Base-by-base conservation (phyloP, 148 eudicot species). In the Nepenthes mirabilis region DNA sequence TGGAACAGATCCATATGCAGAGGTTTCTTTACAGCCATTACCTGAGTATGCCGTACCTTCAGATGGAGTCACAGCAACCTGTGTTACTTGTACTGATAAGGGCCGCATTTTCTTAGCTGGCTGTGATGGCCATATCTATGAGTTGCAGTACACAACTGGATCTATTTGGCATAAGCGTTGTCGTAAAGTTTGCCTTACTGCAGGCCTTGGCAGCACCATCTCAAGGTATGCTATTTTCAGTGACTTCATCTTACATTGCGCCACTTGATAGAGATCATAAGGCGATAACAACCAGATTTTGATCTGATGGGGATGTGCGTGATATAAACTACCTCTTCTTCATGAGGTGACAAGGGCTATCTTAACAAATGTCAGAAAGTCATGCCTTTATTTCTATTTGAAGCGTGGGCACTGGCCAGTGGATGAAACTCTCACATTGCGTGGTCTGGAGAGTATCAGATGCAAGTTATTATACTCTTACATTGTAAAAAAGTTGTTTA, bases 21-120 rank as follows among this genome's bases (percentile, higher is more conserved):
- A 89, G 77, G 86, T 89, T 64, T 73, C 87, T 43, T 80, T 93
- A 63, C 99, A 93, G 78, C 87, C 87, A 45, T 74, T 93, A 72
- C 88, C 99, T 1, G 97, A 89, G 65, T 93, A 93, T 68, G 76
- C 82, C 2, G 65, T 89, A 36, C 85, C 96, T 55, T 89, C 97
- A 60, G 96, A 93, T 73, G 99, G 99, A 48, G 82, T 93, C 55
- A 86, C 99, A 56, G 89, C 89, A 89, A 86, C 96, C 50, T 93
- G 89, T 63, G 79, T 93, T 47, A 78, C 89, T 66, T 93, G 95
- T 72, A 86, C 95, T 33, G 82, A 82, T 52, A 80, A 66, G 72
- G 99, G 99, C 53, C 91, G 79, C 33, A 78, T 93, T 47, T 88
- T 86, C 81, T 56, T 86, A 77, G 91, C 99, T 65, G 99, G 97